phyloP scores from a whole-genome alignment of 2,329 filamentous ascomycete species.

The Penicillium sp. region DNA sequence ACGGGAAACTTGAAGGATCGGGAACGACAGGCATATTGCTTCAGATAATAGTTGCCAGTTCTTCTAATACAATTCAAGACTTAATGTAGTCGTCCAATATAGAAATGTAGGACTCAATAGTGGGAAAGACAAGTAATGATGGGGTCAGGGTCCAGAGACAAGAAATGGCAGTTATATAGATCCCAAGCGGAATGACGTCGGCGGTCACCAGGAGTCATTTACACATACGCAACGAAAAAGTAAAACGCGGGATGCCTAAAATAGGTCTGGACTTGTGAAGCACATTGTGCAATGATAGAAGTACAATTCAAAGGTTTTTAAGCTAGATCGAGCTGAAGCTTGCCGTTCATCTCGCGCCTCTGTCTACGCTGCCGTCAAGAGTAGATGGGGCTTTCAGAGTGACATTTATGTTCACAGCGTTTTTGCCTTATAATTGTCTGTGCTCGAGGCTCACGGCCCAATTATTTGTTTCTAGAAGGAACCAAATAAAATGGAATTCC shows the following conservation, averaged over 20 bases:
- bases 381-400: background rate
- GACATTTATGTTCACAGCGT: background rate
- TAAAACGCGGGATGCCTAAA: background rate
- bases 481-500: background rate
- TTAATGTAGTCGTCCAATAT: background rate
- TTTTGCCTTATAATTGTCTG: background rate
- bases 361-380: background rate
- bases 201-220: slow-evolving; percentile 5
- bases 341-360: background rate
- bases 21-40: slow-evolving; percentile 32
- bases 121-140: background rate
- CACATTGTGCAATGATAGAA: background rate
- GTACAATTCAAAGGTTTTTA: background rate
- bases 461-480: background rate
- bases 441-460: background rate
- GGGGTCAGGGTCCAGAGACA: background rate
- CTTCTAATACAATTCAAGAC: background rate
- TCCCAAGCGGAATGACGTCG: slow-evolving; percentile 20
- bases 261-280: background rate
- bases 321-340: background rate
- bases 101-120: background rate
- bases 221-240: background rate
- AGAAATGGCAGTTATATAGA: slow-evolving; percentile 10
- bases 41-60: background rate
- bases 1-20: slow-evolving; percentile 25